phyloP scores from a whole-genome alignment of 202 grass and related monocot species.

The Bolboschoenoplectus hybrid region DNA sequence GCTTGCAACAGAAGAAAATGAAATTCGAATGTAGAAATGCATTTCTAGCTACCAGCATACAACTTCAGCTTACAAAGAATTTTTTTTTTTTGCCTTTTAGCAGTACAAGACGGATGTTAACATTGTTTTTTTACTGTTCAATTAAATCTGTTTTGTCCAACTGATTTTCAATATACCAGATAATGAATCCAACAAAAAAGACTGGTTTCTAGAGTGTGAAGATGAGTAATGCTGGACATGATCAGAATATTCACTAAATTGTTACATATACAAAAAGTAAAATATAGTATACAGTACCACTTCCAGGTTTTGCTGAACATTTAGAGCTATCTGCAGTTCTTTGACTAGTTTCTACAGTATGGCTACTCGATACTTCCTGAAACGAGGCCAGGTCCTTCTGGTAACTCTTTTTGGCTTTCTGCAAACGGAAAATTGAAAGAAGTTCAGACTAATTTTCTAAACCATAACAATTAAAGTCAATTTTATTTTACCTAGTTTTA shows the following conservation, averaged over 20 bases:
- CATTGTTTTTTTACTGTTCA: not conserved
- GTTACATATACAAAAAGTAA: conserved; percentile 40
- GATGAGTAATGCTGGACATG: conserved; percentile 22
- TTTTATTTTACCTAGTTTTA: not conserved
- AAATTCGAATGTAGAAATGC: not conserved
- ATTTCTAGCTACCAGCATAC: conserved; percentile 15
- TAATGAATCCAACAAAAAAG: conserved; percentile 27
- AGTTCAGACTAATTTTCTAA: not conserved
- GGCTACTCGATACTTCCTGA: conserved; percentile 34
- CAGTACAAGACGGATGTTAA: not conserved
- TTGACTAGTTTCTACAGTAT: conserved; percentile 47
- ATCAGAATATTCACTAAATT: conserved; percentile 22
- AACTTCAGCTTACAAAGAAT: not conserved
- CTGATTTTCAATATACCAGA: conserved; percentile 33
- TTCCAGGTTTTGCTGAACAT: conserved; percentile 58
- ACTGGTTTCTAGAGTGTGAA: not conserved
- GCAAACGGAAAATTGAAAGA: conserved; percentile 1
- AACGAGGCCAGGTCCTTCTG: conserved; percentile 72
- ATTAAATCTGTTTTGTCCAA: conserved; percentile 9
- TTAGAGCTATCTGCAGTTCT: conserved; percentile 49
- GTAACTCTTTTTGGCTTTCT: conserved; percentile 97
- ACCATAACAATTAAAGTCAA: conserved; percentile 16
- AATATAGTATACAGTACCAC: conserved; percentile 59
- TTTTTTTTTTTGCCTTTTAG: not conserved
- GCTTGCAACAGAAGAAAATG: conserved; percentile 8